A percentile compares a stretch with the other conserved stretches of the same genome.
Evolutionary conservation across 768 basidiomycete genomes (phyloP).

Genomic region (Dioszegia crocea): DNA sequence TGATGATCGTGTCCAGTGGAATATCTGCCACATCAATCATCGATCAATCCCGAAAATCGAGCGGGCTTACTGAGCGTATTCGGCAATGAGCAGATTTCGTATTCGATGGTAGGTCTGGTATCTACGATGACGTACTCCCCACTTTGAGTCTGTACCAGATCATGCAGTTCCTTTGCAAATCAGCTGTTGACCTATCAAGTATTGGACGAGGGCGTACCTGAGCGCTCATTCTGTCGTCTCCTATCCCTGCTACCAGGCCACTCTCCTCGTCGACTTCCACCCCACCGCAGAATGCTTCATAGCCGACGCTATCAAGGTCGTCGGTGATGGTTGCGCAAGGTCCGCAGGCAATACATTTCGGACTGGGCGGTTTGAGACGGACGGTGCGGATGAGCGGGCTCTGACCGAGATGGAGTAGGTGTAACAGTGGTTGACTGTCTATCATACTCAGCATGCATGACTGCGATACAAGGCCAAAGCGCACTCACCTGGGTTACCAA

Average conservation of each 20-base stretch:
- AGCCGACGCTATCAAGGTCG: constrained; percentile 62
- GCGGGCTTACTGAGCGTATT: constrained; percentile 60
- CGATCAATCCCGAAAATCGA: no score
- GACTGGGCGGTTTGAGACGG: constrained; percentile 69
- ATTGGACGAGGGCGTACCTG: constrained; percentile 50
- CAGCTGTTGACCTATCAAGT: no score
- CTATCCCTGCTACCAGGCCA: constrained; percentile 24
- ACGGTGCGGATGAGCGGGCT: constrained; percentile 72
- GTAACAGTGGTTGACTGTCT: constrained; percentile 64
- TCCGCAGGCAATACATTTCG: constrained; percentile 74
- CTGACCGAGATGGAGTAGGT: constrained; percentile 70
- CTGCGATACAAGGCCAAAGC: background rate
- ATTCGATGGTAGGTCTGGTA: constrained; percentile 73
- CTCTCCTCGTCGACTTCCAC: constrained; percentile 53
- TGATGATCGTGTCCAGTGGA: constrained; percentile 63
- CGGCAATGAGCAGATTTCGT: constrained; percentile 77
- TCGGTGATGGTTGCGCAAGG: constrained; percentile 48
- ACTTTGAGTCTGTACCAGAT: constrained; percentile 32
- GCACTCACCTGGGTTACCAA: constrained; percentile 58
- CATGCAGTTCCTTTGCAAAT: constrained; percentile 62
- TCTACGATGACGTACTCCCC: constrained; percentile 59
- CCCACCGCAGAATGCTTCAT: constrained; percentile 81
- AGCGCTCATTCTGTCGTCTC: constrained; percentile 23
- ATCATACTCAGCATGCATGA: background rate
- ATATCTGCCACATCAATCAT: constrained; percentile 60